These are phyloP conservation scores for Vigna nakashimae DNA, from an alignment of 306 rosid genomes.

Conservation along the genomic window DNA sequence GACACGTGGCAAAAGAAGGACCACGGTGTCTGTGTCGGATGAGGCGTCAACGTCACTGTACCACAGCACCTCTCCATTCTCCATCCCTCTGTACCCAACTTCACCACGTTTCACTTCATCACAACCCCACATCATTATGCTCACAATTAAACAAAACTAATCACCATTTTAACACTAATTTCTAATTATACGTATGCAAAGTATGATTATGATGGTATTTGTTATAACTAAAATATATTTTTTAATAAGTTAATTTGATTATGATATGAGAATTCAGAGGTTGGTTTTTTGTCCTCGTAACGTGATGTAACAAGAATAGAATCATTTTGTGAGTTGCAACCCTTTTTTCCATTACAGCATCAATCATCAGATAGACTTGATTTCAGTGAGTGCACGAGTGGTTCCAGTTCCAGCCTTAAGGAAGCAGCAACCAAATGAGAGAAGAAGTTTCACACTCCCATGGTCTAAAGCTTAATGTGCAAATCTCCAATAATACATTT, in stretches of 20 bases:
- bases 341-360: not conserved
- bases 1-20: not conserved
- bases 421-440: slow-evolving; percentile 9
- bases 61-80: not conserved
- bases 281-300: too few species aligned
- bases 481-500: too few species aligned
- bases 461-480: not conserved
- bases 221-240: too few species aligned
- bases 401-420: not conserved
- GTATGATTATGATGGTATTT: too few species aligned
- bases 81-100: not conserved
- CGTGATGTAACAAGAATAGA: not conserved
- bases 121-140: not conserved
- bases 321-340: not conserved
- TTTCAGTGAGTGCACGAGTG: slow-evolving; percentile 4
- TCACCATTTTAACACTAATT: too few species aligned
- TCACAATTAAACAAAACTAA: not conserved
- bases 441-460: not conserved
- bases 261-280: too few species aligned
- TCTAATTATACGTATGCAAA: too few species aligned
- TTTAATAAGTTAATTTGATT: too few species aligned
- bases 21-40: not conserved
- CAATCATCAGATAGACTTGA: not conserved
- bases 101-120: not conserved
- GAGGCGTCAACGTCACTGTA: not conserved